These are phyloP conservation scores for Venturia nashicola DNA, from an alignment of 2,329 filamentous ascomycete species.

Conservation along the genomic window DNA sequence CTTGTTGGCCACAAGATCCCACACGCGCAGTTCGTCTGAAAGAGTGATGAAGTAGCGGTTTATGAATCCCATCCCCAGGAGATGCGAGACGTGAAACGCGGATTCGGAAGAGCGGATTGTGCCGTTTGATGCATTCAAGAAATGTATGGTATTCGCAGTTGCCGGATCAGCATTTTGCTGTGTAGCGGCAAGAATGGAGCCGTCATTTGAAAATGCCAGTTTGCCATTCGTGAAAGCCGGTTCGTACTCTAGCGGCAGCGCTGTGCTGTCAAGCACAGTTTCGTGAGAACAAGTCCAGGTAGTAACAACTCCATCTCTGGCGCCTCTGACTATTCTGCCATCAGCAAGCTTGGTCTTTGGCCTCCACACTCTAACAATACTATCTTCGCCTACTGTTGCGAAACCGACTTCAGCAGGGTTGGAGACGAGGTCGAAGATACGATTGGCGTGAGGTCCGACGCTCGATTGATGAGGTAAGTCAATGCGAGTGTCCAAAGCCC, in stretches of 20 bases:
- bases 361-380: conserved; percentile 68
- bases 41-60: conserved; percentile 64
- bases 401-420: conserved; percentile 61
- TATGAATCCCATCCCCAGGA: conserved; percentile 59
- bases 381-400: conserved; percentile 75
- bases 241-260: conserved; percentile 11
- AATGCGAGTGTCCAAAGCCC: conserved; percentile 71
- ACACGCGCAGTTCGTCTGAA: conserved; percentile 62
- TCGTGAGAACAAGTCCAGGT: conserved; percentile 35
- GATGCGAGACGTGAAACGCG: conserved; percentile 51
- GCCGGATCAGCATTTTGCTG: conserved; percentile 25
- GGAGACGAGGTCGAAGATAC: conserved; percentile 60
- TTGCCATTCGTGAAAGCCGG: conserved; percentile 43
- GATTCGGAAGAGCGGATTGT: conserved; percentile 53
- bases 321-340: conserved; percentile 51
- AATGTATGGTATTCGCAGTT: conserved; percentile 49
- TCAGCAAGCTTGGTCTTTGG: conserved; percentile 57
- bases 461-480: conserved; percentile 60
- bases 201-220: conserved; percentile 71
- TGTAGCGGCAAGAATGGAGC: conserved; percentile 63
- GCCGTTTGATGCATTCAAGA: conserved; percentile 64
- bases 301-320: conserved; percentile 46
- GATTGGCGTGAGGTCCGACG: conserved; percentile 36
- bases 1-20: conserved; percentile 71
- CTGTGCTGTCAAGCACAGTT: conserved; percentile 13